Conservation (phyloP, 2,329 filamentous ascomycete species). For the Emergomyces africanus region DNA sequence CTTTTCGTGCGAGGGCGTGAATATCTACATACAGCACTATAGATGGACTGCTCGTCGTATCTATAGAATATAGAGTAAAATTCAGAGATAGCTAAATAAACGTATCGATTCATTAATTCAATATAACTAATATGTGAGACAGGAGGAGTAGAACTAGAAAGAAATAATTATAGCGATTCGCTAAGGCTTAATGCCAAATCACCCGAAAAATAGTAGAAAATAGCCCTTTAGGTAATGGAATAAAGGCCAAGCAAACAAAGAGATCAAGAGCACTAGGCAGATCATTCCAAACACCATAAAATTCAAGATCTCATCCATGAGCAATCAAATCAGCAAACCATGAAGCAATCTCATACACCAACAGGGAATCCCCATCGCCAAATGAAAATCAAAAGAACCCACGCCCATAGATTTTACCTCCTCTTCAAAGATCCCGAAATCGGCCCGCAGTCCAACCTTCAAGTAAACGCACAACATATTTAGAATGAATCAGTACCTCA, state of each 20-base stretch:
- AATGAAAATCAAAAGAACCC: not conserved
- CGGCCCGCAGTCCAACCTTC: not conserved
- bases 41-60: not conserved
- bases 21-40: not conserved
- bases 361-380: not conserved
- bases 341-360: not conserved
- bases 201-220: not conserved
- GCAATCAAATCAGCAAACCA: not conserved
- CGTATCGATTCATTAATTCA: not conserved
- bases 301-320: not conserved
- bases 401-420: not conserved
- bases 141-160: not conserved
- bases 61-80: not conserved
- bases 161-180: not conserved
- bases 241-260: not conserved
- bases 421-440: not conserved
- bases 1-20: not conserved
- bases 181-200: not conserved
- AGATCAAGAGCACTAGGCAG: not conserved
- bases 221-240: no score
- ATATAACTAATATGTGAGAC: not conserved
- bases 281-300: not conserved
- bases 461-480: not conserved
- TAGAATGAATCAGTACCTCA: constrained; percentile 32
- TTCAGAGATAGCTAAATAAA: not conserved